Evolutionary conservation across 495 filamentous ascomycete species (phyloP).

Genomic region (Pseudomonodictys pantanalensis): DNA sequence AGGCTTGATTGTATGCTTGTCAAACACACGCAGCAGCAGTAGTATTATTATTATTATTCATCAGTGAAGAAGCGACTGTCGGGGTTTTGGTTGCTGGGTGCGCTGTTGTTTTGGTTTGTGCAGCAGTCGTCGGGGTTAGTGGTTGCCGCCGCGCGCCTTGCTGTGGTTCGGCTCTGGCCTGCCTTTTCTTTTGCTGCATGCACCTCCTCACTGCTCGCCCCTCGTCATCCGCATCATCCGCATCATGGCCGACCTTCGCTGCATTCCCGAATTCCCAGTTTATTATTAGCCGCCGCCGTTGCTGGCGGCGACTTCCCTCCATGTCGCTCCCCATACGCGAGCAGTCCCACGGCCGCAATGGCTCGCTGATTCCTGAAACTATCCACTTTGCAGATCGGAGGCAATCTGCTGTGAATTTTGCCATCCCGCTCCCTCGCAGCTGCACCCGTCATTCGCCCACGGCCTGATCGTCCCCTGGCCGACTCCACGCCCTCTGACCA

Average conservation of each 20-base stretch:
- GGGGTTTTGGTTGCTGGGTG: not conserved
- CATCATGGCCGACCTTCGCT: no score
- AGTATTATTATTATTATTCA: no score
- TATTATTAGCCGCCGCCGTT: no score
- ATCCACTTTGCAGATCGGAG: not conserved
- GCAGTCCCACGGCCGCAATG: no score
- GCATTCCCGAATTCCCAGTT: no score
- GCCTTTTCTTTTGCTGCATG: no score
- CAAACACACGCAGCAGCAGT: not conserved
- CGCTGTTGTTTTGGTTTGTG: not conserved
- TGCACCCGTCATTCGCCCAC: constrained; percentile 1
- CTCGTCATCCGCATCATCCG: no score
- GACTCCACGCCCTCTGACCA: not conserved
- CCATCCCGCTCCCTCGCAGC: not conserved
- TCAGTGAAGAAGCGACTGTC: not conserved
- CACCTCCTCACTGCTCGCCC: no score
- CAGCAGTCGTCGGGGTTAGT: no score
- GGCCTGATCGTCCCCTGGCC: constrained; percentile 10
- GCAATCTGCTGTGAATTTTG: constrained; percentile 13
- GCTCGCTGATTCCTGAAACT: not conserved
- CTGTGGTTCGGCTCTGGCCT: no score
- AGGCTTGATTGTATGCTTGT: constrained; percentile 1
- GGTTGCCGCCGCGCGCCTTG: no score
- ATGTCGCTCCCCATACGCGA: not conserved
- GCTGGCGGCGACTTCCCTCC: not conserved